Evolutionary conservation across 345 rosid genomes (phyloP).

Genomic region (Turnera subulata): DNA sequence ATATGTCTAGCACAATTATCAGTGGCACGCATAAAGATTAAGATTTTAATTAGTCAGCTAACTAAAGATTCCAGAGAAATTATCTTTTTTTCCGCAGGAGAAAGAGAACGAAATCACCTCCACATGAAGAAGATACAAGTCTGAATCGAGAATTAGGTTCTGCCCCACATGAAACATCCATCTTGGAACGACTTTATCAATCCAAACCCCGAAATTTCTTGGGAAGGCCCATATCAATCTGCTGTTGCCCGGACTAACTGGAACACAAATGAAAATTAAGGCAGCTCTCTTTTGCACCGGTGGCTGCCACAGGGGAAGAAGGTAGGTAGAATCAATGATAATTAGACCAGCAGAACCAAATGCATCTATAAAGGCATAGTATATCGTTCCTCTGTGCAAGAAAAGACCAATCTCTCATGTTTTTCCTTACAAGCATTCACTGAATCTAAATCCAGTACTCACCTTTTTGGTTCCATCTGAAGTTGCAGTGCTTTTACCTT

Average conservation of each 20-base stretch:
- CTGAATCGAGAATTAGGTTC: conserved; percentile 82
- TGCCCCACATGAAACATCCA: conserved; percentile 82
- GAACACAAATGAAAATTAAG: conserved; percentile 78
- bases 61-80: no score
- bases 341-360: no score
- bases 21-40: no score
- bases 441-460: no score
- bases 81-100: not conserved
- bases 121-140: conserved; percentile 76
- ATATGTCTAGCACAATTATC: no score
- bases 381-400: no score
- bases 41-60: no score
- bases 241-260: conserved; percentile 86
- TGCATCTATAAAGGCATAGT: no score
- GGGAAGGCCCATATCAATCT: conserved; percentile 86
- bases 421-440: no score
- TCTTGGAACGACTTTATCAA: conserved; percentile 70
- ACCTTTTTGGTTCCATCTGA: conserved; percentile 41
- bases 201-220: conserved; percentile 59
- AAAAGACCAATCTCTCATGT: no score
- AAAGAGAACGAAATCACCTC: conserved; percentile 45
- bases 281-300: conserved; percentile 30
- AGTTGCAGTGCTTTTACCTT: conserved; percentile 41
- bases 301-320: conserved; percentile 31
- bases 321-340: no score